Base-by-base conservation (phyloP, 1,284 basidiomycete species). In the Neolentinus lepideus region DNA sequence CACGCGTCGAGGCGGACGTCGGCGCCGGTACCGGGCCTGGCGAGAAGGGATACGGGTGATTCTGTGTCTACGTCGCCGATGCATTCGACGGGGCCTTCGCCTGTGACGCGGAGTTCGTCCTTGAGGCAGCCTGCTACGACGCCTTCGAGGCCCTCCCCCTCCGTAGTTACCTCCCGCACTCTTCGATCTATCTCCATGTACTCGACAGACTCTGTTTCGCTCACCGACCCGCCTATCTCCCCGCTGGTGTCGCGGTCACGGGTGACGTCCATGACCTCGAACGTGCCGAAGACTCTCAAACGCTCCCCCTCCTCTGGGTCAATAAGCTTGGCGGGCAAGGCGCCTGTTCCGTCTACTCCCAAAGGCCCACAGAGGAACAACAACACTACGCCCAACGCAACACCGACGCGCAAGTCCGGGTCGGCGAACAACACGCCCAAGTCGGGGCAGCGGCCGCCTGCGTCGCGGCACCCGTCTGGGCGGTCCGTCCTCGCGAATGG, bases 1-100 rank as follows among this genome's bases (percentile, higher is more conserved):
- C 43, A 47, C 12, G 55, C 55, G 33, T 48, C 55, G 4, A 54
- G 59, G n/a, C 33, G 56, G 14, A 26, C 29, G 25, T 56, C 58
- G n/a, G 54, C 54, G 4, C 51, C 54, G 10, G n/a, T 38, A 11
- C 26, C 38, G 6, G n/a, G 8, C 38, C 38, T 43, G 6, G 6
- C 38, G 16, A 52, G 50, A n/a, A 43, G 12, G 27, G 26, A 22
- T 16, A 50, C 24, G 47, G 16, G 8, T 4, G 22, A 36, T 19
- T 33, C 26, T 19, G 12, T 38, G 16, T 52, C 43, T 14, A 54
- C 29, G 24, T 43, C 55, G 2, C 21, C 31, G 46, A 36, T 29
- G 36, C 9, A 47, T n/a, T 54, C 53, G 21, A 27, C 21, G 27
- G 45, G 33, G 10, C 33, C 52, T 21, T 54, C 56, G 14, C 56